Conservation (phyloP, 331 rosid genomes). For the Malus hybrid region DNA sequence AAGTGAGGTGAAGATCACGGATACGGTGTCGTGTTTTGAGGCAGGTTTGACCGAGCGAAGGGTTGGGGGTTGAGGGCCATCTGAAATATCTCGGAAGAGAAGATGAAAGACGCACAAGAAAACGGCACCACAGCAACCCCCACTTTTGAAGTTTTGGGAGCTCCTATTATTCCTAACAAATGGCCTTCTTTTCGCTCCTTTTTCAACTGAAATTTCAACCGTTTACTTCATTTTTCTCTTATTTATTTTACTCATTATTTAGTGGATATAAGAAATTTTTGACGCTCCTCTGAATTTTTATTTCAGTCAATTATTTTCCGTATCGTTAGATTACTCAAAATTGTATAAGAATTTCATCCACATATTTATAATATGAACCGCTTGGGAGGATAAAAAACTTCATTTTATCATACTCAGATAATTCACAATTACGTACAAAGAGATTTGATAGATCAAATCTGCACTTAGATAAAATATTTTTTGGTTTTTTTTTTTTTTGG, state of each 20-base stretch:
- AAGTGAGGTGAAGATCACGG: constrained; percentile 24
- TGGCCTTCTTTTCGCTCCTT: neutral
- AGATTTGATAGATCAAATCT: too few species aligned
- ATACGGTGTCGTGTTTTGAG: constrained; percentile 10
- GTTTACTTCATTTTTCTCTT: neutral
- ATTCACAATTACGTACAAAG: too few species aligned
- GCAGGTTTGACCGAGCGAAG: constrained; percentile 14
- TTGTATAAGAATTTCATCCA: too few species aligned
- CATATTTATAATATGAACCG: too few species aligned
- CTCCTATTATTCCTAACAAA: neutral
- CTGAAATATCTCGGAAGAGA: neutral
- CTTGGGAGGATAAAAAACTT: too few species aligned
- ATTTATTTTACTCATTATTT: neutral
- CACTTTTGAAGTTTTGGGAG: too few species aligned
- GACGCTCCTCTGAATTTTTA: rapidly evolving
- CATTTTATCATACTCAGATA: too few species aligned
- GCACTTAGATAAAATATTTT: too few species aligned
- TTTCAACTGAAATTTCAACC: neutral
- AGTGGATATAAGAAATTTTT: neutral
- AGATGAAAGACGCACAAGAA: neutral
- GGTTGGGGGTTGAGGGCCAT: neutral
- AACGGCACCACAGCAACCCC: neutral
- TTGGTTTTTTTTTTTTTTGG: too few species aligned
- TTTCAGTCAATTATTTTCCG: too few species aligned
- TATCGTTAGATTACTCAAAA: too few species aligned